Conservation (phyloP, 2,329 filamentous ascomycete species). For the Stemphylium vesicarium region DNA sequence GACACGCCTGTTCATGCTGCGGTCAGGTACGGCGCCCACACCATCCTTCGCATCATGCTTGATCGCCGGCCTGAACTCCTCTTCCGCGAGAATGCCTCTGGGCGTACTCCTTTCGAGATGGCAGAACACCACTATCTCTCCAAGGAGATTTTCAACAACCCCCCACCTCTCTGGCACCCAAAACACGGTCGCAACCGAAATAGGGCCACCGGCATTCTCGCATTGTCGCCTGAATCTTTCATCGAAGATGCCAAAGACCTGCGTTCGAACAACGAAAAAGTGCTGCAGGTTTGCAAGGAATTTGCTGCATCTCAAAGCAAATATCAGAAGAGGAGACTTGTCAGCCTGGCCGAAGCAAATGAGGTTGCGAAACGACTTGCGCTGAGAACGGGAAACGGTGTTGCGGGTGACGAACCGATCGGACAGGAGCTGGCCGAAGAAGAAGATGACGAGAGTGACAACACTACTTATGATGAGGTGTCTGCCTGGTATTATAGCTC, state of each 20-base stretch:
- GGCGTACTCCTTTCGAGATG: slow-evolving; percentile 73
- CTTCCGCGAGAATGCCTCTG: slow-evolving; percentile 76
- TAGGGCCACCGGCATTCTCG: neutral
- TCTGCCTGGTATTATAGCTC: neutral
- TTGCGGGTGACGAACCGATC: neutral
- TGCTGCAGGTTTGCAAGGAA: slow-evolving; percentile 50
- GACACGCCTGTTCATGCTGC: slow-evolving; percentile 69
- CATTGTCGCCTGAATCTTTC: slow-evolving; percentile 25
- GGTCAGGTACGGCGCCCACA: slow-evolving; percentile 49
- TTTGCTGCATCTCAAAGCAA: slow-evolving; percentile 29
- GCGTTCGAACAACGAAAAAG: slow-evolving; percentile 14
- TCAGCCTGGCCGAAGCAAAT: slow-evolving; percentile 65
- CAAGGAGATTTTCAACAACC: slow-evolving; percentile 31
- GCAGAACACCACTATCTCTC: slow-evolving; percentile 63
- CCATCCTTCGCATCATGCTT: slow-evolving; percentile 58
- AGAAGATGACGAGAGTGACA: slow-evolving; percentile 34
- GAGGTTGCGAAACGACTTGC: slow-evolving; percentile 63
- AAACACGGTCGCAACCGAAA: neutral
- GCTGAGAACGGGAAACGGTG: slow-evolving; percentile 62
- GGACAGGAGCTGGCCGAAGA: slow-evolving; percentile 31
- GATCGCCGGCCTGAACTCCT: slow-evolving; percentile 65
- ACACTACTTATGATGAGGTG: slow-evolving; percentile 2
- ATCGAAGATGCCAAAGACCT: slow-evolving; percentile 10
- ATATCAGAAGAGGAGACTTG: slow-evolving; percentile 58
- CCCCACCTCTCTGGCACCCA: slow-evolving; percentile 14